Evolutionary conservation across 441 rosid species (phyloP).

Genomic region (Manihot esculenta): DNA sequence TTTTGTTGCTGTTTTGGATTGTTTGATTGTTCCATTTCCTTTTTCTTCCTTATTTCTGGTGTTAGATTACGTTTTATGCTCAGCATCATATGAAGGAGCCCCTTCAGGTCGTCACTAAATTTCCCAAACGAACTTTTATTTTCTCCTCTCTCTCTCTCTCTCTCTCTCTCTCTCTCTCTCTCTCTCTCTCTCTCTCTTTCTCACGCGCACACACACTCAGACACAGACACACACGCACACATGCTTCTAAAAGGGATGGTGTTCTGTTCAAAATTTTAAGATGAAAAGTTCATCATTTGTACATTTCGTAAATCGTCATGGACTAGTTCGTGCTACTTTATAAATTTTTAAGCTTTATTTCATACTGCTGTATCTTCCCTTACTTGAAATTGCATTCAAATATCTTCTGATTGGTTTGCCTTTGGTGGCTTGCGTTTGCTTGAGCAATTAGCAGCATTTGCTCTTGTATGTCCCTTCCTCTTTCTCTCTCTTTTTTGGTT

Average conservation of each 20-base stretch:
- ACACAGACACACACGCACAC: no score
- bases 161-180: no score
- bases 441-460: not conserved
- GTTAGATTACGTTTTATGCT: constrained; percentile 5
- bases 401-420: not conserved
- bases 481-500: no score
- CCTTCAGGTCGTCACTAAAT: no score
- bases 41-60: not conserved
- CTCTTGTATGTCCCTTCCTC: no score
- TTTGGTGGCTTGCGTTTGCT: not conserved
- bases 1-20: not conserved
- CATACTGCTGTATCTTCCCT: not conserved
- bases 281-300: not conserved
- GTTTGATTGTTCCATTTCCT: not conserved
- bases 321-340: not conserved
- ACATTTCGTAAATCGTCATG: not conserved
- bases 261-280: not conserved
- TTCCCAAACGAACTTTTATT: no score
- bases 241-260: not conserved
- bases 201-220: no score
- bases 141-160: no score
- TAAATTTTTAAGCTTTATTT: not conserved
- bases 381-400: constrained; percentile 4
- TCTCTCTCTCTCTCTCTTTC: no score
- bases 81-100: not conserved